A percentile compares a stretch with the other conserved stretches of the same genome.
These are phyloP conservation scores for Suillus cothurnatus DNA, from an alignment of 768 basidiomycete species.

Conservation along the genomic window DNA sequence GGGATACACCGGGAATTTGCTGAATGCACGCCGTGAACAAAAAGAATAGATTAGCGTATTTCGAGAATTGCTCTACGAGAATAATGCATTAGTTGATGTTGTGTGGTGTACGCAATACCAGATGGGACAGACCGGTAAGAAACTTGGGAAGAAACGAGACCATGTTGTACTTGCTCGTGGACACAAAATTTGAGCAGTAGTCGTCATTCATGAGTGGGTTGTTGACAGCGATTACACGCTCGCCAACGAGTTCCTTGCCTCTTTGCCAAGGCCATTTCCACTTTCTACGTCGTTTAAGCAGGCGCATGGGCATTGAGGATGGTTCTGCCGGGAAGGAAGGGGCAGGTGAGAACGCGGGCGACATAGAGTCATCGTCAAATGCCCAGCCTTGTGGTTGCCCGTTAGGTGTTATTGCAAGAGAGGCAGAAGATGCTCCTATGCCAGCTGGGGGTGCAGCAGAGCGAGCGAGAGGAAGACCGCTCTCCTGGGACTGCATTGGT, in stretches of 20 bases:
- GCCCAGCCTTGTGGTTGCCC: constrained; percentile 71
- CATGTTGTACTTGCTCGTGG: constrained; percentile 94
- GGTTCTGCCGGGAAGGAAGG: constrained; percentile 40
- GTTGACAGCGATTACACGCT: constrained; percentile 84
- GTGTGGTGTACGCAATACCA: not conserved
- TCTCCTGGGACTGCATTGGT: constrained; percentile 47
- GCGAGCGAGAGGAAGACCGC: constrained; percentile 57
- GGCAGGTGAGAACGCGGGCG: constrained; percentile 45
- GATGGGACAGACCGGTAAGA: constrained; percentile 66
- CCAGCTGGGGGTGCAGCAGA: constrained; percentile 66
- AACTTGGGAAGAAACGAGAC: constrained; percentile 92
- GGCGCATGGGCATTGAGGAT: constrained; percentile 17
- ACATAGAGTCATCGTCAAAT: constrained; percentile 67
- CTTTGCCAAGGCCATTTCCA: constrained; percentile 90
- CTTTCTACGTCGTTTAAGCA: constrained; percentile 22
- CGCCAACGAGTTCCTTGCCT: constrained; percentile 63
- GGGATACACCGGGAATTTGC: constrained; percentile 97
- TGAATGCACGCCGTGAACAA: constrained; percentile 97
- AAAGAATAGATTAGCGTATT: constrained; percentile 99
- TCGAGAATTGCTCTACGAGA: constrained; percentile 88
- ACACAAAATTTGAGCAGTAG: constrained; percentile 81
- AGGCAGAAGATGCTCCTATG: constrained; percentile 49
- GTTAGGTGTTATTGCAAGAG: constrained; percentile 33
- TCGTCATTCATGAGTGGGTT: constrained; percentile 66
- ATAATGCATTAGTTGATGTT: constrained; percentile 12